Evolutionary conservation across 352 stramenopile species (phyloP).

Genomic region (Phytopythium montanum): DNA sequence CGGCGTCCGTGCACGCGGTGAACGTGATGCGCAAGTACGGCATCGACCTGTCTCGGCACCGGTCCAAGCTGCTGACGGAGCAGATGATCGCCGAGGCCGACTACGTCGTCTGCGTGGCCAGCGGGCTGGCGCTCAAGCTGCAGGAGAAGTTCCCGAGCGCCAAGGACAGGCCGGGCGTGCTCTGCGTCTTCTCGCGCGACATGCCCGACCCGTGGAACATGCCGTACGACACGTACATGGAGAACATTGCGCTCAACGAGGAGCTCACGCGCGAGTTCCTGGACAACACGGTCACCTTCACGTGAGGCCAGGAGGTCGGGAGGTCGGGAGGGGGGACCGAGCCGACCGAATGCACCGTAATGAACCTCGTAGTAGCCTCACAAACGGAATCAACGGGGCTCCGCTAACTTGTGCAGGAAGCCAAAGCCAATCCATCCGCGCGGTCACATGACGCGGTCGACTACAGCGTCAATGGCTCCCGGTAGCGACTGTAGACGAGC

Average conservation of each 20-base stretch:
- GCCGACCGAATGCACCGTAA: too few species aligned
- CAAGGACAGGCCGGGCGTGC: conserved; percentile 50
- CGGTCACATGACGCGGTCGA: too few species aligned
- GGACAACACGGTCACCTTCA: conserved; percentile 51
- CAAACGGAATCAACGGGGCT: too few species aligned
- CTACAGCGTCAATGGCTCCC: too few species aligned
- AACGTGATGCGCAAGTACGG: conserved; percentile 75
- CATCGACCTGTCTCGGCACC: conserved; percentile 63
- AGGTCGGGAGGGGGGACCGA: too few species aligned
- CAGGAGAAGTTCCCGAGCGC: conserved; percentile 56
- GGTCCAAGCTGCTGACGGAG: conserved; percentile 61
- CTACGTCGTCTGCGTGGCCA: conserved; percentile 73
- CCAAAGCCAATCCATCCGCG: too few species aligned
- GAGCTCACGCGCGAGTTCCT: conserved; percentile 77
- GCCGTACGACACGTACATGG: conserved; percentile 80
- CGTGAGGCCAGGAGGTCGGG: background rate
- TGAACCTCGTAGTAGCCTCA: too few species aligned
- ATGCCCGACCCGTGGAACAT: conserved; percentile 82
- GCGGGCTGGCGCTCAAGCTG: conserved; percentile 57
- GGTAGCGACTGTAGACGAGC: too few species aligned
- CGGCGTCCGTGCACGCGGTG: conserved; percentile 54
- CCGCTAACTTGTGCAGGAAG: too few species aligned
- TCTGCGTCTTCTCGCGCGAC: conserved; percentile 57
- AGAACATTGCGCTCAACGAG: conserved; percentile 71
- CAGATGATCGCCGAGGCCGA: conserved; percentile 62